Base-by-base conservation (phyloP, 768 basidiomycete genomes). In the Leucosporidium creatinivorum region DNA sequence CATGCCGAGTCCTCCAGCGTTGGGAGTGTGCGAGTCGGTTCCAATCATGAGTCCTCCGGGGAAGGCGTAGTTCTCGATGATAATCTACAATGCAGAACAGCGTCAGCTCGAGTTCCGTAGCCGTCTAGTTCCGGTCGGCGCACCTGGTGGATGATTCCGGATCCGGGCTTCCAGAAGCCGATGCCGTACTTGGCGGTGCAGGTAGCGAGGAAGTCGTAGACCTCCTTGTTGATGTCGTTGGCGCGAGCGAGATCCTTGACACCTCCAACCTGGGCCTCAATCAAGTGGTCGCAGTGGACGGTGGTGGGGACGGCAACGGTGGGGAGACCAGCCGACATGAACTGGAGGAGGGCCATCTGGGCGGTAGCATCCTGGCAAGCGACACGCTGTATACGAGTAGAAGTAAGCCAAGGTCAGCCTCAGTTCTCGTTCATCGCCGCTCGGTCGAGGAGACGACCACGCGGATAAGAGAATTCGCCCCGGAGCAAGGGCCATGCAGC, bases 321-420 rank as follows among this genome's bases (percentile, higher is more conserved):
- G 78, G 91, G 91, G 85, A 99, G 93, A 71, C 94, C 94, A 23
- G 96, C 93, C 61, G 96, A 97, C 96, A 99, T 99, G 85, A 99
- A 99, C 84, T 99, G 96, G 73, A 99, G 84, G 65, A 99, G 85
- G 25, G 96, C 96, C 96, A 99, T 99, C 91, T 98, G 79, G 76
- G 79, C 80, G 73, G 80, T 82, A 50, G 80, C 80, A 76, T 81
- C 81, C 73, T 81, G 81, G 76, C 80, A 81, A 9, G 80, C 80
- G 65, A 82, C 81, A 70, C 81, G 80, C 80, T 80, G 80, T 78
- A 75, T 62, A 15, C 56, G 44, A 52, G n/a, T 61, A 74, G 72
- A 79, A 51, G 36, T n/a, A n/a, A n/a, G 62, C 19, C 44, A 3
- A 63, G 61, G 26, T 25, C 52, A 31, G 25, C n/a, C 18, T n/a